These are phyloP conservation scores for Trypanosoma mega DNA, from an alignment of 208 protist genomes.

Conservation along the genomic window DNA sequence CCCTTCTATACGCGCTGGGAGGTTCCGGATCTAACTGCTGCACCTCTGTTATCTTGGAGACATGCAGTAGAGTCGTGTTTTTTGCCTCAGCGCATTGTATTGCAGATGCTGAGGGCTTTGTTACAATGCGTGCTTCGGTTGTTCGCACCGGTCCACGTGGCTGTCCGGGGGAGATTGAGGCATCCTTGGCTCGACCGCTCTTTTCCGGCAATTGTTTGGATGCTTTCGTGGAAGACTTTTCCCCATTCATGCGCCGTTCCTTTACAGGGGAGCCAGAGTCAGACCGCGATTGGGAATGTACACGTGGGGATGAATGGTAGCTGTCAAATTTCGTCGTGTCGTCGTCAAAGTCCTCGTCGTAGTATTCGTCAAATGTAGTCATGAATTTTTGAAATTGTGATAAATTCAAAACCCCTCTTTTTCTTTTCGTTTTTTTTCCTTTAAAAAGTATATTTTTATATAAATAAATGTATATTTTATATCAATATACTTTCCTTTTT, in stretches of 20 bases:
- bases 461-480: conserved; percentile 10
- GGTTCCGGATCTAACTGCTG: conserved; percentile 12
- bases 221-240: too few relatives aligned
- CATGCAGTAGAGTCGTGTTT: conserved; percentile 13
- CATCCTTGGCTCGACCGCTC: too few relatives aligned
- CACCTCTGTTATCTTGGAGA: conserved; percentile 28
- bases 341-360: conserved; percentile 35
- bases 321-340: too few relatives aligned
- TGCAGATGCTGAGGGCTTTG: not conserved
- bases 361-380: not conserved
- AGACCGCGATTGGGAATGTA: too few relatives aligned
- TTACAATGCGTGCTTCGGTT: conserved; percentile 2
- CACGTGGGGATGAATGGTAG: too few relatives aligned
- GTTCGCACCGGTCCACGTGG: not conserved
- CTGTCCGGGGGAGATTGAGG: too few relatives aligned
- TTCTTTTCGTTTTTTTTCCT: not conserved
- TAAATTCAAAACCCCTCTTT: not conserved
- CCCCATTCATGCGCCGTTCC: too few relatives aligned
- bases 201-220: too few relatives aligned
- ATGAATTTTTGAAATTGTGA: not conserved
- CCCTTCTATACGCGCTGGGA: not conserved
- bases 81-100: not conserved
- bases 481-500: not conserved
- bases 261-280: too few relatives aligned
- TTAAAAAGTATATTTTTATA: too few relatives aligned